Evolutionary conservation across 139 green algal genomes (phyloP), one percentile per base, ranked within the genome.

Genomic region (Parachlorella kessleri): DNA sequence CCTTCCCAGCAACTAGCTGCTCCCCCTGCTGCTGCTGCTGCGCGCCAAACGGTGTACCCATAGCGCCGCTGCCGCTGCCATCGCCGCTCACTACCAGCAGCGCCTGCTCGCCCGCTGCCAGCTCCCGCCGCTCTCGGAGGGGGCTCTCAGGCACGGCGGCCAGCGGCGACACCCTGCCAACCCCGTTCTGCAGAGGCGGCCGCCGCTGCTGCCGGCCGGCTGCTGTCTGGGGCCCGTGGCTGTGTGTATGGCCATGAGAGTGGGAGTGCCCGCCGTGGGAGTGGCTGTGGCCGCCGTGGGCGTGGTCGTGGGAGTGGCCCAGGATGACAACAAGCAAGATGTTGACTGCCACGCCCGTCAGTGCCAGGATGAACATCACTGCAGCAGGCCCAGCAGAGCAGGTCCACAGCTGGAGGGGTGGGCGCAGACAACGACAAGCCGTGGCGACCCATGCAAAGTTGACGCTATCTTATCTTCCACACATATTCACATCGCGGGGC

Each of bases 281-380:
- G 55, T 87, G 77, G 55, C 66, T 76, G 41, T 93, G 85, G 69
- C 72, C 48, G 9, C 55, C 48, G 80, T 92, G 82, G 9, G 53
- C 79, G 70, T 84, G 78, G 42, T 72, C 78, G 39, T 84, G 73
- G 33, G 78, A 59, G 38, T 84, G 72, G 3, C 91, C 93, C 40
- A 96, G 86, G 4, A 95, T 84, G 1, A 86, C 63, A 26, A 91
- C 65, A 26, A 97, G 81, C 0, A 91, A 30, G 1, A 96, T 32
- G 83, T 98, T 98, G 74, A 98, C 92, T 3, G 66, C 76, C 14
- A 98, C 86, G 70, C 94, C 95, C 2, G 88, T 88, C 24, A 82
- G 26, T 1, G 94, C 90, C 0, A 98, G 81, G 71, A 96, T 89
- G 79, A 95, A 96, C 94, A 98, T 98, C 23, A 97, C 87, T 90